Evolutionary conservation across 108 stramenopile species (phyloP).

Genomic region (Cyclotella baltica): DNA sequence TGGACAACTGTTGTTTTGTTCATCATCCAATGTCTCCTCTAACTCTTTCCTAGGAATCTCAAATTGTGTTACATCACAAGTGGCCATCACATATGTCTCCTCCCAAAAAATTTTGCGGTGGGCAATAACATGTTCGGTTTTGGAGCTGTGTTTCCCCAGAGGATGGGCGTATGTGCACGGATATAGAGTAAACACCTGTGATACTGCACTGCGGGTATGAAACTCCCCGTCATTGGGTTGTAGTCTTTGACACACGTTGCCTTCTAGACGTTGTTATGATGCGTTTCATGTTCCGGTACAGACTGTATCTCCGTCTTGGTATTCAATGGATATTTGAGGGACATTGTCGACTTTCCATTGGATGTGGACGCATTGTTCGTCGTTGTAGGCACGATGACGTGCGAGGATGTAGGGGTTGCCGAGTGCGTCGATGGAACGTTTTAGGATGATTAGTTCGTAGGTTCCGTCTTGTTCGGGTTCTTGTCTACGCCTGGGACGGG

Average conservation of each 20-base stretch:
- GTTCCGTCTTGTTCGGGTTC: no score
- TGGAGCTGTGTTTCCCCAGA: neutral
- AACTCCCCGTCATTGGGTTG: conserved; percentile 37
- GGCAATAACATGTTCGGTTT: neutral
- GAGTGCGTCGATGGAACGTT: conserved; percentile 13
- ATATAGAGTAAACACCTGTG: conserved; percentile 46
- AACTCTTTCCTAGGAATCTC: no score
- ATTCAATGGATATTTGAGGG: conserved; percentile 17
- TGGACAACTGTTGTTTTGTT: no score
- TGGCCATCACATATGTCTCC: no score
- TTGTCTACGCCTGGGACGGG: no score
- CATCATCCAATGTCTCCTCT: no score
- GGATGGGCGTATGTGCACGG: conserved; percentile 24
- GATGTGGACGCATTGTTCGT: conserved; percentile 39
- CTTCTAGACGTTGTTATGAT: conserved; percentile 18
- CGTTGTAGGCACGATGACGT: conserved; percentile 31
- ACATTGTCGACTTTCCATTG: neutral
- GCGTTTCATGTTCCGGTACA: conserved; percentile 34
- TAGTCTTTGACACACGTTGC: conserved; percentile 31
- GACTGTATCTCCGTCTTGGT: conserved; percentile 45
- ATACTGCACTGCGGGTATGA: conserved; percentile 31
- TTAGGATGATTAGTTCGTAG: no score
- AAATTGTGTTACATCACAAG: no score
- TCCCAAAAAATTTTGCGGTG: neutral
- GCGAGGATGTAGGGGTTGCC: conserved; percentile 37